Percentiles rank a stretch among this genome's conserved stretches.
These are phyloP conservation scores for Tremella yokohamensis DNA, from an alignment of 768 basidiomycete species.

Conservation along the genomic window DNA sequence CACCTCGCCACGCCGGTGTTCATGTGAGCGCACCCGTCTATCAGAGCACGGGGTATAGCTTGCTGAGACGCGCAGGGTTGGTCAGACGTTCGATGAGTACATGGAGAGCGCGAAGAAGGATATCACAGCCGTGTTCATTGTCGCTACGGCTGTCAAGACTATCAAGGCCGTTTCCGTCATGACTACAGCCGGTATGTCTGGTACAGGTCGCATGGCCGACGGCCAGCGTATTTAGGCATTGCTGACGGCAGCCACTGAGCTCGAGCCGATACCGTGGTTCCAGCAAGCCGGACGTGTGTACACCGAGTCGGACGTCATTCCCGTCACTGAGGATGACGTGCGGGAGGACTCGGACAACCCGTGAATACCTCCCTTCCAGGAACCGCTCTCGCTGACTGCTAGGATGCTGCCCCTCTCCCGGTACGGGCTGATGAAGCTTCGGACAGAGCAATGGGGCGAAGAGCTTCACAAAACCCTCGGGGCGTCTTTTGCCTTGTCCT, in stretches of 20 bases:
- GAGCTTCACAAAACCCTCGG: not conserved
- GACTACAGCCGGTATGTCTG: not conserved
- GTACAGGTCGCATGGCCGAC: too few relatives aligned
- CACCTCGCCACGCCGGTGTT: not conserved
- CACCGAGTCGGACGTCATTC: conserved; percentile 42
- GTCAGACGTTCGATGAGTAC: not conserved
- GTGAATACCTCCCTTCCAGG: not conserved
- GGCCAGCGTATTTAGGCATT: too few relatives aligned
- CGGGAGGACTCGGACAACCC: too few relatives aligned
- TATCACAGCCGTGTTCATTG: not conserved
- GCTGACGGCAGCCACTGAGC: too few relatives aligned
- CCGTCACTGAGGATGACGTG: conserved; percentile 28
- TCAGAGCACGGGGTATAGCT: too few relatives aligned
- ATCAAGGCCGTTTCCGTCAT: conserved; percentile 1
- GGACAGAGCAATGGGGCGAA: not conserved
- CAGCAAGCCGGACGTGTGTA: conserved; percentile 8
- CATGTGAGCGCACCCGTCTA: not conserved
- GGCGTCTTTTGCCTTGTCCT: not conserved
- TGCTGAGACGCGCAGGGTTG: not conserved
- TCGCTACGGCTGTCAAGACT: not conserved
- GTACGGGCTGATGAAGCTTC: not conserved
- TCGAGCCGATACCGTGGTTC: too few relatives aligned
- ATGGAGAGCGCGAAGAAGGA: not conserved
- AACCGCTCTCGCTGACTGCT: not conserved
- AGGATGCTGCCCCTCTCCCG: conserved; percentile 1